phyloP scores from a whole-genome alignment of 441 rosid species.

The Aleurites moluccanus region DNA sequence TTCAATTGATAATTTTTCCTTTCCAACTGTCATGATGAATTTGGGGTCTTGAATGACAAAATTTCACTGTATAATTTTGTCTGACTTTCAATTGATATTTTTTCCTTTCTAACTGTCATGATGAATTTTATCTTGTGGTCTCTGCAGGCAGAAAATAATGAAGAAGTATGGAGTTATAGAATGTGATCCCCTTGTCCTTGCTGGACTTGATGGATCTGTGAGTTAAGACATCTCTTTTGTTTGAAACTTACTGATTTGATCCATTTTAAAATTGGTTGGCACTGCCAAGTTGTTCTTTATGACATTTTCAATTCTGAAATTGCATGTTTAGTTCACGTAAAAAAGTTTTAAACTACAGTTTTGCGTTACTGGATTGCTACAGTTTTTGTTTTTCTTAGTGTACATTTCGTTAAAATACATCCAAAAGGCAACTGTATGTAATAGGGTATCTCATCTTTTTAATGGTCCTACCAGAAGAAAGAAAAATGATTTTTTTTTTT shows the following conservation, averaged over 20 bases:
- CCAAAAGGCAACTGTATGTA: neutral
- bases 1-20: neutral
- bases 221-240: slow-evolving; percentile 39
- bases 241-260: neutral
- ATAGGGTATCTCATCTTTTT: neutral
- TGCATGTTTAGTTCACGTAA: neutral
- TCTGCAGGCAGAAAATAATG: slow-evolving; percentile 55
- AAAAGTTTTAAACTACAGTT: neutral
- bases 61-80: neutral
- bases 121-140: slow-evolving; percentile 17
- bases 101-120: slow-evolving; percentile 4
- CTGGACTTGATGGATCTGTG: slow-evolving; percentile 78
- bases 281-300: neutral
- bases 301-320: neutral
- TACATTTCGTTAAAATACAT: neutral
- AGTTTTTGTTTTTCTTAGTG: neutral
- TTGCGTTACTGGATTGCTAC: neutral
- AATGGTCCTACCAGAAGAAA: neutral
- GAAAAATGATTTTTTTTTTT: neutral
- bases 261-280: neutral
- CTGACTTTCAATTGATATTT: neutral
- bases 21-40: slow-evolving; percentile 12
- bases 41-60: neutral
- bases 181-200: slow-evolving; percentile 72
- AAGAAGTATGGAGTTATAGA: slow-evolving; percentile 83